These are phyloP conservation scores for Vaccinium darrowii DNA, from an alignment of 148 eudicot genomes.

Conservation along the genomic window DNA sequence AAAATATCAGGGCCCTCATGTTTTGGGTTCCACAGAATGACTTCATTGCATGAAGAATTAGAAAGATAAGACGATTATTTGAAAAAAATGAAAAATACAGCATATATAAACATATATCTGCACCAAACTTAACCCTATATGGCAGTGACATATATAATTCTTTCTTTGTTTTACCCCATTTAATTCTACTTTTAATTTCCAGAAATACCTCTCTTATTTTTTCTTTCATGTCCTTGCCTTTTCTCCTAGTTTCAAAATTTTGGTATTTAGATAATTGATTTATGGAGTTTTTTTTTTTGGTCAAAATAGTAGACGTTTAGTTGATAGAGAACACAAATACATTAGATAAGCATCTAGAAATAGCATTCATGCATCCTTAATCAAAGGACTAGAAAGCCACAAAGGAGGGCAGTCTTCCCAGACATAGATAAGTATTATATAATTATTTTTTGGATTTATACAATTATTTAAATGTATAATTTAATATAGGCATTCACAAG, in stretches of 20 bases:
- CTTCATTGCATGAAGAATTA: neutral
- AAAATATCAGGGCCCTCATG: neutral
- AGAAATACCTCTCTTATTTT: neutral
- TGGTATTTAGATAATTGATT: neutral
- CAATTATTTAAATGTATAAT: too few species aligned
- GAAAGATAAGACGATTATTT: neutral
- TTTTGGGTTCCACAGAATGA: constrained; percentile 3
- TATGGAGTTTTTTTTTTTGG: neutral
- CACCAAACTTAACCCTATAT: neutral
- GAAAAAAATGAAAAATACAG: neutral
- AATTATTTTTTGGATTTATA: too few species aligned
- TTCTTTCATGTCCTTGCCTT: neutral
- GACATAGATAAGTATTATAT: too few species aligned
- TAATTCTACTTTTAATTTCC: neutral
- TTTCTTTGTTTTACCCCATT: neutral
- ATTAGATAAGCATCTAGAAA: too few species aligned
- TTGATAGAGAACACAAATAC: too few species aligned
- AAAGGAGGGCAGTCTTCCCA: too few species aligned
- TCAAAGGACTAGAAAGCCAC: too few species aligned
- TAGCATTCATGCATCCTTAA: too few species aligned
- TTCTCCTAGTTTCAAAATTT: neutral
- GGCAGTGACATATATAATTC: neutral
- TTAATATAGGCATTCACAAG: too few species aligned
- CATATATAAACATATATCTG: too few species aligned
- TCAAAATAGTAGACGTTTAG: too few species aligned